Evolutionary conservation across 2,329 filamentous ascomycete species (phyloP).

Genomic region (Pseudogymnoascus pannorum): DNA sequence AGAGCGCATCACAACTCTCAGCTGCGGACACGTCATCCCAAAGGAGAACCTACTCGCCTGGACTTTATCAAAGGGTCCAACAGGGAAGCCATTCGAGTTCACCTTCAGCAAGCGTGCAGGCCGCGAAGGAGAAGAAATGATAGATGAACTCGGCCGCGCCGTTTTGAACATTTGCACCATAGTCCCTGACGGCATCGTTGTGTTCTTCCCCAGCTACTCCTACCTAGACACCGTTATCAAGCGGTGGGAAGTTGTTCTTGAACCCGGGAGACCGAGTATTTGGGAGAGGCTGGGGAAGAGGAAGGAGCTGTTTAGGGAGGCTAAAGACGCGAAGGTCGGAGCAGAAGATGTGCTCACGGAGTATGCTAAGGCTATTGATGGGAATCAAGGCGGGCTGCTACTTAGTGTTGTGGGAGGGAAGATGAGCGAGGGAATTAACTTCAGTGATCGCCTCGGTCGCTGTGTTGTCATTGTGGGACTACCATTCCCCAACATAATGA

Average conservation of each 20-base stretch:
- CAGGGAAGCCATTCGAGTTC: constrained; percentile 65
- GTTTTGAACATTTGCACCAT: constrained; percentile 63
- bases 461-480: constrained; percentile 88
- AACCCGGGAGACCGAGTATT: constrained; percentile 31
- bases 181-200: constrained; percentile 82
- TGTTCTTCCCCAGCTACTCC: constrained; percentile 93
- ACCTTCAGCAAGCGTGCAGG: constrained; percentile 72
- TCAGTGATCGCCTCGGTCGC: constrained; percentile 81
- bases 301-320: constrained; percentile 58
- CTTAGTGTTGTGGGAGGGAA: constrained; percentile 90
- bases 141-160: constrained; percentile 65
- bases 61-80: constrained; percentile 49
- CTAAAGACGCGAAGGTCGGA: constrained; percentile 46
- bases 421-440: constrained; percentile 97
- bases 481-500: constrained; percentile 85
- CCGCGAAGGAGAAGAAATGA: constrained; percentile 45
- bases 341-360: constrained; percentile 66
- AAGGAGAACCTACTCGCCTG: constrained; percentile 71
- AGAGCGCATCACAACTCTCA: constrained; percentile 67
- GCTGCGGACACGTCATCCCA: constrained; percentile 92
- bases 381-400: constrained; percentile 63
- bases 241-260: constrained; percentile 46
- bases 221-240: constrained; percentile 71
- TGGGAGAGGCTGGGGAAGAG: constrained; percentile 51
- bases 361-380: constrained; percentile 63